phyloP scores from a whole-genome alignment of 345 rosid genomes.

The Lepidium didymum region DNA sequence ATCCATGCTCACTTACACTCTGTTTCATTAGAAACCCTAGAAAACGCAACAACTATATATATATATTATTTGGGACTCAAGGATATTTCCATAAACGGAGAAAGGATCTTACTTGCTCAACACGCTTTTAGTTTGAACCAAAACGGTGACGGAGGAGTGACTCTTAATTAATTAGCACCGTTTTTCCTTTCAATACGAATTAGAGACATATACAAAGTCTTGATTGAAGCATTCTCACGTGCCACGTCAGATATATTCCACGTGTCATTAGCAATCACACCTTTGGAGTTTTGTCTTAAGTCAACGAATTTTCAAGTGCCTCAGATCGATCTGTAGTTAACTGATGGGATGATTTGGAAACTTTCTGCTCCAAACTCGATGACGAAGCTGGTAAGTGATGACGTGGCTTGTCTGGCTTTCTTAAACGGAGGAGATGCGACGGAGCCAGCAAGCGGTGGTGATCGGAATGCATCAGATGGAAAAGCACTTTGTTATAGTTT shows the following conservation, averaged over 20 bases:
- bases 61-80: slow-evolving; percentile 28
- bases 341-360: slow-evolving; percentile 29
- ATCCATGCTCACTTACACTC: slow-evolving; percentile 22
- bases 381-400: slow-evolving; percentile 27
- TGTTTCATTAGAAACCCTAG: slow-evolving; percentile 15
- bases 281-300: slow-evolving; percentile 31
- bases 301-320: slow-evolving; percentile 20
- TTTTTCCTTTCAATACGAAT: slow-evolving; percentile 22
- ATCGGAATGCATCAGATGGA: slow-evolving; percentile 36
- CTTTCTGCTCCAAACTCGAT: slow-evolving; percentile 30
- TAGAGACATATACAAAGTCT: slow-evolving; percentile 24
- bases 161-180: slow-evolving; percentile 31
- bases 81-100: slow-evolving; percentile 16
- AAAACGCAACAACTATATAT: slow-evolving; percentile 5
- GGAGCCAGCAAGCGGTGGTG: slow-evolving; percentile 22
- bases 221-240: slow-evolving; percentile 19
- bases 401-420: slow-evolving; percentile 34
- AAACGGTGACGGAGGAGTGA: slow-evolving; percentile 30
- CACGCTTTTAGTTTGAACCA: slow-evolving; percentile 19
- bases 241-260: slow-evolving; percentile 25
- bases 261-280: slow-evolving; percentile 19
- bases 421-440: slow-evolving; percentile 32
- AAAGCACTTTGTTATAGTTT: slow-evolving; percentile 26
- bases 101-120: not conserved
- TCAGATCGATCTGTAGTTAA: slow-evolving; percentile 24